phyloP scores from a whole-genome alignment of 768 basidiomycete species.

The Amanita pallidorosea region DNA sequence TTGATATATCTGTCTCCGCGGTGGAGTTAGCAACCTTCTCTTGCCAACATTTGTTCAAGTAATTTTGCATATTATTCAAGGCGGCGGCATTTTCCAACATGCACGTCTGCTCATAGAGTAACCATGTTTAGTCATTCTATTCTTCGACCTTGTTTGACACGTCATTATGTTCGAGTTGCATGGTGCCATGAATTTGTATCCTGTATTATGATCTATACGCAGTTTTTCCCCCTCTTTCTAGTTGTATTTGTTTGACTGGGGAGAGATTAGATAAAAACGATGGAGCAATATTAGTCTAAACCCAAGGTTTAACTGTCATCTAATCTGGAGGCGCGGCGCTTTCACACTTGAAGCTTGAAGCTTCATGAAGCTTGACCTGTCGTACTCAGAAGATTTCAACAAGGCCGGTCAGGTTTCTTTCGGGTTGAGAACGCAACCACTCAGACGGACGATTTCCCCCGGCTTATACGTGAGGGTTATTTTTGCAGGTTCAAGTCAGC shows the following conservation, averaged over 20 bases:
- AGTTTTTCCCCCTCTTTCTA: background rate
- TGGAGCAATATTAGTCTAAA: too few relatives aligned
- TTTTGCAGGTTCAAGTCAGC: too few relatives aligned
- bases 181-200: constrained; percentile 5
- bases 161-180: background rate
- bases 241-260: background rate
- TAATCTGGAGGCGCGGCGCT: too few relatives aligned
- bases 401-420: too few relatives aligned
- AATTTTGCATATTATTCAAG: constrained; percentile 1
- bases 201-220: constrained; percentile 3
- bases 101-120: constrained; percentile 2
- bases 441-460: too few relatives aligned
- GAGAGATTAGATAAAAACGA: too few relatives aligned
- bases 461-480: too few relatives aligned
- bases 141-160: background rate
- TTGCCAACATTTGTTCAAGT: background rate
- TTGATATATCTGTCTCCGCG: background rate
- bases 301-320: too few relatives aligned
- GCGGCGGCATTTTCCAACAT: background rate
- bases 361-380: too few relatives aligned
- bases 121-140: background rate
- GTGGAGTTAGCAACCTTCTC: background rate
- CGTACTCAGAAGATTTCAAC: too few relatives aligned
- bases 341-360: too few relatives aligned
- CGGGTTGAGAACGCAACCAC: too few relatives aligned